Percentiles rank a stretch among this genome's conserved stretches.
These are phyloP conservation scores for Fraxinus excelsior DNA, from an alignment of 257 asterid genomes.

Conservation along the genomic window DNA sequence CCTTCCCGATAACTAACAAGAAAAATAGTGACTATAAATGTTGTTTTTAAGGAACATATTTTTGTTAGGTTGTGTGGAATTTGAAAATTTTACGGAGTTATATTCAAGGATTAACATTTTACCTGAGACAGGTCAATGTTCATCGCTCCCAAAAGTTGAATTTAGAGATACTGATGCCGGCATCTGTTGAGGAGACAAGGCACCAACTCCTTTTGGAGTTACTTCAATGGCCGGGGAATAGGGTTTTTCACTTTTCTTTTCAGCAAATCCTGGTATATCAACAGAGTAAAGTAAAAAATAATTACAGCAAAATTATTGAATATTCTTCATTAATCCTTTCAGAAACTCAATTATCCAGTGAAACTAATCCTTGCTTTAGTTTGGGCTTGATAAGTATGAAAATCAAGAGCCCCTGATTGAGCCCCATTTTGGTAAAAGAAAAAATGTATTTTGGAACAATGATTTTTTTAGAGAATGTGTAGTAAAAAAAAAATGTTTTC, in stretches of 20 bases:
- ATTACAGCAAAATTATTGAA: neutral
- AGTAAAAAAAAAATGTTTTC: no score
- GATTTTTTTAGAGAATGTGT: no score
- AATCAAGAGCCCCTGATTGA: no score
- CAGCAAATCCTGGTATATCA: conserved; percentile 52
- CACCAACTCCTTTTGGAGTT: conserved; percentile 46
- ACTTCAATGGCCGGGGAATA: conserved; percentile 68
- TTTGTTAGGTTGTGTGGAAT: neutral
- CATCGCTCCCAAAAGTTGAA: conserved; percentile 72
- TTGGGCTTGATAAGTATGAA: no score
- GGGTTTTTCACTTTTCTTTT: conserved; percentile 77
- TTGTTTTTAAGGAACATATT: neutral
- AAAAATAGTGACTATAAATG: neutral
- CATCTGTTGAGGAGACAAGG: conserved; percentile 72
- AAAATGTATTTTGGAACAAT: no score
- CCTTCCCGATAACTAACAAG: neutral
- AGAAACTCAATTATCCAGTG: neutral
- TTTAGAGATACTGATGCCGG: conserved; percentile 62
- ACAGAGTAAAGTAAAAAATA: conserved; percentile 7
- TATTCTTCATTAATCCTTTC: neutral
- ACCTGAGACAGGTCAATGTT: conserved; percentile 41
- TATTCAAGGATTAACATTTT: neutral
- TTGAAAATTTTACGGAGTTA: no score
- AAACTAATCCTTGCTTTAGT: no score
- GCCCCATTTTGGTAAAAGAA: no score